Percentiles rank a stretch among this genome's conserved stretches.
These are phyloP conservation scores for Aureobasidium sp. DNA, from an alignment of 2,329 filamentous ascomycete species.

Conservation along the genomic window DNA sequence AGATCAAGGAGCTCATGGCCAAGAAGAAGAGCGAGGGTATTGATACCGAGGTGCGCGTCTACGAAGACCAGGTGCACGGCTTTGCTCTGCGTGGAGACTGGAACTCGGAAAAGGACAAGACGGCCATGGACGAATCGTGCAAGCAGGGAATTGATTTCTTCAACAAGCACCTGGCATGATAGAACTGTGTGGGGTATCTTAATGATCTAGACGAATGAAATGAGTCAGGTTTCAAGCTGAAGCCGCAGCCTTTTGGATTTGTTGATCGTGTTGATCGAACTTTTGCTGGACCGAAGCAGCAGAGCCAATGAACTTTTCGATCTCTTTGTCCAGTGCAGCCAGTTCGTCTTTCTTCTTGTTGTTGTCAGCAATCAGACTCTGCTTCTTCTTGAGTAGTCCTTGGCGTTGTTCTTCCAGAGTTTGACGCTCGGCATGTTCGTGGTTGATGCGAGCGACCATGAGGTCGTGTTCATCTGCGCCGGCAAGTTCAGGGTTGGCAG, in stretches of 20 bases:
- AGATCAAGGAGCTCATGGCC: conserved; percentile 36
- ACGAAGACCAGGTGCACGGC: conserved; percentile 40
- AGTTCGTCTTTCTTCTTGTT: conserved; percentile 91
- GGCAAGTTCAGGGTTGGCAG: conserved; percentile 66
- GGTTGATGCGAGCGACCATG: conserved; percentile 84
- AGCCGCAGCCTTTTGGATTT: background rate
- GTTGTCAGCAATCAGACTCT: conserved; percentile 65
- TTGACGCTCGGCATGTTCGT: conserved; percentile 80
- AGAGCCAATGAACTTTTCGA: conserved; percentile 91
- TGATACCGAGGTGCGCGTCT: conserved; percentile 34
- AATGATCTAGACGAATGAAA: conserved; percentile 6
- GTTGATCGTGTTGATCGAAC: conserved; percentile 16
- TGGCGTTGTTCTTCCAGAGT: conserved; percentile 77
- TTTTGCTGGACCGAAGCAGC: conserved; percentile 30
- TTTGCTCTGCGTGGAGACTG: conserved; percentile 39
- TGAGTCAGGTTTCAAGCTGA: background rate
- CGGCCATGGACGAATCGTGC: conserved; percentile 40
- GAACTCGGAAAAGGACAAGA: conserved; percentile 38
- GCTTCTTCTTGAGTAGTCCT: conserved; percentile 54
- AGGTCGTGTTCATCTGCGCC: conserved; percentile 68
- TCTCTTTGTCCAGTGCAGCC: conserved; percentile 79
- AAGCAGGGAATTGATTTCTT: conserved; percentile 25
- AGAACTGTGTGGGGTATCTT: background rate
- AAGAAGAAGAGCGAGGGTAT: conserved; percentile 31
- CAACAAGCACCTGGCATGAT: conserved; percentile 17